phyloP scores from a whole-genome alignment of 345 rosid genomes.

The Clarkia xantiana region DNA sequence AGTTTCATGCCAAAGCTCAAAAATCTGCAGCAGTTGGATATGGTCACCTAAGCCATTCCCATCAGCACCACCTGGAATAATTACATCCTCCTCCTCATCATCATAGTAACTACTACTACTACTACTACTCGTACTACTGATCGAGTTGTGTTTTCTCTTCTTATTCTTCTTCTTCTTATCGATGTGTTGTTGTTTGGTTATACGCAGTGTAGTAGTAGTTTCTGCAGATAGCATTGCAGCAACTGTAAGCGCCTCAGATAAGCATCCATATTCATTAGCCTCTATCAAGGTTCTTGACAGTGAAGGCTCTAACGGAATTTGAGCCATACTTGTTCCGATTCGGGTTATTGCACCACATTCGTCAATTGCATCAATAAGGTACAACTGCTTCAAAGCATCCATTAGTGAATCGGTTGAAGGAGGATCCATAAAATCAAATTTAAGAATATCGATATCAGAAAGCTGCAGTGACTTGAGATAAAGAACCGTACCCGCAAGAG shows the following conservation, averaged over 20 bases:
- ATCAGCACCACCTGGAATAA: conserved; percentile 58
- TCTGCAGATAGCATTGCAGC: conserved; percentile 94
- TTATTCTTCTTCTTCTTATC: too few relatives aligned
- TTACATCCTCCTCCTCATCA: too few relatives aligned
- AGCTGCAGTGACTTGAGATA: conserved; percentile 91
- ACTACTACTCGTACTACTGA: too few relatives aligned
- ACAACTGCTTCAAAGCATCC: conserved; percentile 85
- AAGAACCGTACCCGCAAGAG: conserved; percentile 91
- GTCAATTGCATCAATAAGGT: conserved; percentile 88
- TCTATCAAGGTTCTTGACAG: conserved; percentile 85
- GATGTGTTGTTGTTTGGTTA: too few relatives aligned
- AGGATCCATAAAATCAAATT: conserved; percentile 90
- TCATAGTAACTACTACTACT: too few relatives aligned
- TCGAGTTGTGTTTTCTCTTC: conserved; percentile 73
- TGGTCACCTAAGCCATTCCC: conserved; percentile 96
- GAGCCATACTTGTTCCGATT: conserved; percentile 80
- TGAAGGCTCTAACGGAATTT: conserved; percentile 93
- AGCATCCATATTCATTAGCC: conserved; percentile 71
- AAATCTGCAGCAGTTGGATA: conserved; percentile 82
- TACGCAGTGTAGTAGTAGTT: too few relatives aligned
- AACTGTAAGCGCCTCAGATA: conserved; percentile 85
- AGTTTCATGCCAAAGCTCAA: conserved; percentile 56
- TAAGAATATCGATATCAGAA: conserved; percentile 74
- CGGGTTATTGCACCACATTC: conserved; percentile 71
- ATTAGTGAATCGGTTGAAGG: conserved; percentile 75